Evolutionary conservation across 108 stramenopile genomes (phyloP), one percentile per base, ranked within the genome.

Genomic region (Fistulifera pelliculosa): DNA sequence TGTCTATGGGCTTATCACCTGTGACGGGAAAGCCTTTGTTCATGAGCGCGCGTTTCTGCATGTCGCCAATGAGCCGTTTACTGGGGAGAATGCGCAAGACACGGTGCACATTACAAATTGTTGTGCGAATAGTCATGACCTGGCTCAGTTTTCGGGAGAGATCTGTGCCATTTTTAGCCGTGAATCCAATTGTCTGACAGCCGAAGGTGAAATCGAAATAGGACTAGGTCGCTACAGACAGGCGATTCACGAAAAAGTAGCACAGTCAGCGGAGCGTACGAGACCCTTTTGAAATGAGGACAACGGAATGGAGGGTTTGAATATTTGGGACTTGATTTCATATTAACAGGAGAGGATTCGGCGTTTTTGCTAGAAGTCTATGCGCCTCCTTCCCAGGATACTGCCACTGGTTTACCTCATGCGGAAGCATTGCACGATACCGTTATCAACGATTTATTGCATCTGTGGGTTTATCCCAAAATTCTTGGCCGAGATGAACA

Each of bases 101-200:
- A 76, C 74, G 15, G 74, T 84, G 22, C 90, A 92, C 47, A 85
- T 92, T 54, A 86, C 90, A 40, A 92, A 92, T 52, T 92, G 90
- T 54, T 92, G 90, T 57, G 84, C 84, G 16, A 92, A 92, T 48
- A 75, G 73, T 58, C 84, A 87, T 45, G 83, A 92, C 58, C 44
- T 40, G 4, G 61, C 26, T 25, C 74, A 77, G 51, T 92, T 92
- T 67, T 65, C 80, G 16, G 90, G 90, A 3, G 90, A 92, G 61
- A 92, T 92, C 62, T 83, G 81, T 38, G 84, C 81, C 14, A 3
- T 6, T 35, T 35, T 35, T 35, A 8, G 31, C 3, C 6, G 3
- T 35, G 31, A 35, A 3, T 35, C 31, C 6, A 35, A 35, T 35
- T 72, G 83, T 55, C 73, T 87, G 41, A 45, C 52, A 49, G 28